These are phyloP conservation scores for Lolium perenne DNA, from an alignment of 176 grass and related monocot species.

Conservation along the genomic window DNA sequence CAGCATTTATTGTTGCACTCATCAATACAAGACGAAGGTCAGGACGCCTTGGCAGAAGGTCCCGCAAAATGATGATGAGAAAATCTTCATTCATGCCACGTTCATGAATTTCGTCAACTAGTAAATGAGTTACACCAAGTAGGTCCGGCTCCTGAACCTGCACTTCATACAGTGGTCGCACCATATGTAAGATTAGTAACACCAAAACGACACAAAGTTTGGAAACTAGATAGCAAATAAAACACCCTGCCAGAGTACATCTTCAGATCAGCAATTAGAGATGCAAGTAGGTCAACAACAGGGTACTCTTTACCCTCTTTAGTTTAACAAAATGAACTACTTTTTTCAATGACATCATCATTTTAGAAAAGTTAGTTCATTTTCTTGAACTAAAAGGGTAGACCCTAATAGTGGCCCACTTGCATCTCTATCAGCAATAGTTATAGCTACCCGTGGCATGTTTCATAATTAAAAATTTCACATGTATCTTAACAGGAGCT, in stretches of 20 bases:
- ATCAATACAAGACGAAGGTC: slow-evolving; percentile 91
- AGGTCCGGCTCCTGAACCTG: slow-evolving; percentile 94
- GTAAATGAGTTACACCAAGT: slow-evolving; percentile 80
- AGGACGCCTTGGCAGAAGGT: slow-evolving; percentile 80
- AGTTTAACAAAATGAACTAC: too few relatives aligned
- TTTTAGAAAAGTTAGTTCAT: too few relatives aligned
- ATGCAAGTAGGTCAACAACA: too few relatives aligned
- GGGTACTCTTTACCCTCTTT: too few relatives aligned
- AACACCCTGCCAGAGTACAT: not conserved
- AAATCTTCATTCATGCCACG: slow-evolving; percentile 99
- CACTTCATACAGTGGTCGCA: slow-evolving; percentile 32
- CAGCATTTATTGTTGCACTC: slow-evolving; percentile 99
- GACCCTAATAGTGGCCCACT: too few relatives aligned
- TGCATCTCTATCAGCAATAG: not conserved
- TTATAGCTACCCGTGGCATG: not conserved
- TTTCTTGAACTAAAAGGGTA: too few relatives aligned
- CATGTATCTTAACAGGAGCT: not conserved
- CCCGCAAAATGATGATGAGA: slow-evolving; percentile 93
- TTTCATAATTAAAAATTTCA: slow-evolving; percentile 6
- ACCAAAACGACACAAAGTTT: slow-evolving; percentile 23
- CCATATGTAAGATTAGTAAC: slow-evolving; percentile 15
- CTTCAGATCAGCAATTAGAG: not conserved
- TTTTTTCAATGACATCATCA: too few relatives aligned
- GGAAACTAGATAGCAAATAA: slow-evolving; percentile 5
- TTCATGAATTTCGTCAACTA: slow-evolving; percentile 98